Conservation (phyloP, 352 stramenopile species). For the Pythium aristosporum region DNA sequence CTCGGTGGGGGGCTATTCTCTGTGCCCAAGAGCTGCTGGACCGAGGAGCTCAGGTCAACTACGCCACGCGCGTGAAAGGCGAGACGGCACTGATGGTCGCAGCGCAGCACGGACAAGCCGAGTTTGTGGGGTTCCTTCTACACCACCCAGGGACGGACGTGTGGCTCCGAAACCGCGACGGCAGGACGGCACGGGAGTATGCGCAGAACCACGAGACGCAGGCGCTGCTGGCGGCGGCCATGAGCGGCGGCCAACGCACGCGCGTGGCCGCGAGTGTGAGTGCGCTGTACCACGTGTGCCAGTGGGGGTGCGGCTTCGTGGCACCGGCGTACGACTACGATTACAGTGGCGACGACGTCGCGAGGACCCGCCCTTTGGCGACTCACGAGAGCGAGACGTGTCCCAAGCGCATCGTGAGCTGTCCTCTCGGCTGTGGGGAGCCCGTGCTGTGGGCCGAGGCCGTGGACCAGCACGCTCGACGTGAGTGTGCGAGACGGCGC, state of each 20-base stretch:
- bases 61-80: conserved; percentile 27
- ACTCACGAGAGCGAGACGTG: conserved; percentile 48
- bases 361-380: conserved; percentile 38
- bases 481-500: conserved; percentile 39
- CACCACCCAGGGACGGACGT: conserved; percentile 37
- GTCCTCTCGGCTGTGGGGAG: conserved; percentile 33
- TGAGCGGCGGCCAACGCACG: conserved; percentile 38
- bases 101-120: conserved; percentile 42
- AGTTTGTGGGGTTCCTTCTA: conserved; percentile 60
- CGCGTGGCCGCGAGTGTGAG: conserved; percentile 37
- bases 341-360: conserved; percentile 21
- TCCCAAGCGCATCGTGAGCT: conserved; percentile 48
- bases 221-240: conserved; percentile 42
- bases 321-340: conserved; percentile 28
- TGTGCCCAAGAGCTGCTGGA: conserved; percentile 58
- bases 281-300: conserved; percentile 52
- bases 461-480: conserved; percentile 33
- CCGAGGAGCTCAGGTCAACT: conserved; percentile 52
- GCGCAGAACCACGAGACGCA: conserved; percentile 32
- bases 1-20: conserved; percentile 43
- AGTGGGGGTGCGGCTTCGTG: conserved; percentile 70
- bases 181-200: conserved; percentile 46
- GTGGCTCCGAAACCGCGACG: conserved; percentile 30
- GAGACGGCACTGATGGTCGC: conserved; percentile 65
- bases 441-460: conserved; percentile 48